Evolutionary conservation across 176 grass and related monocot genomes (phyloP).

Genomic region (Aegilops longissima): DNA sequence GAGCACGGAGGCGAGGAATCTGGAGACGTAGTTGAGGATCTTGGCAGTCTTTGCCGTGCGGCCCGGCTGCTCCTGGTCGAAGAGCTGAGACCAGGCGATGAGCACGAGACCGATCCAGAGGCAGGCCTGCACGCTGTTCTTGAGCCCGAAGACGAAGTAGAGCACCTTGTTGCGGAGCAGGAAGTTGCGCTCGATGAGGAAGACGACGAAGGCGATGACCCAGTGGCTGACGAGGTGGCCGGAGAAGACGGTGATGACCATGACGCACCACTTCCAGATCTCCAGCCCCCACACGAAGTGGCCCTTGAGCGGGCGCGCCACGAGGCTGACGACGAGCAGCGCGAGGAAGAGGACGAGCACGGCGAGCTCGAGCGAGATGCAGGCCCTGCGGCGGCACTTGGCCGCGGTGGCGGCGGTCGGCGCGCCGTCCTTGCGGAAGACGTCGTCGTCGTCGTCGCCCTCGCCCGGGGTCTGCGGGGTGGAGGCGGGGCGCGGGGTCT

Average conservation of each 20-base stretch:
- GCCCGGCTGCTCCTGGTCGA: slow-evolving; percentile 31
- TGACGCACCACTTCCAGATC: slow-evolving; percentile 97
- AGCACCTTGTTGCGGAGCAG: slow-evolving; percentile 89
- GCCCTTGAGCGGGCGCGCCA: slow-evolving; percentile 39
- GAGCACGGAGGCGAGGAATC: slow-evolving; percentile 59
- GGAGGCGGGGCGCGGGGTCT: slow-evolving; percentile 45
- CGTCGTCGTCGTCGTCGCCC: slow-evolving; percentile 68
- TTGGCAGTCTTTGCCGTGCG: slow-evolving; percentile 42
- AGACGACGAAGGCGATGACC: slow-evolving; percentile 60
- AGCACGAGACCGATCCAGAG: slow-evolving; percentile 76
- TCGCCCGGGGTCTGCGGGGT: slow-evolving; percentile 59
- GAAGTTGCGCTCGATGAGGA: slow-evolving; percentile 90
- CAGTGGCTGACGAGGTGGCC: slow-evolving; percentile 76
- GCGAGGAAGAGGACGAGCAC: slow-evolving; percentile 68
- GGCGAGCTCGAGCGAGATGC: slow-evolving; percentile 36
- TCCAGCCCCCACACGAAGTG: slow-evolving; percentile 56
- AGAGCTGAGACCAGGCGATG: slow-evolving; percentile 74
- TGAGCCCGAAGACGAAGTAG: slow-evolving; percentile 94
- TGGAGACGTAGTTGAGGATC: slow-evolving; percentile 65
- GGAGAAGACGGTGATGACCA: slow-evolving; percentile 74
- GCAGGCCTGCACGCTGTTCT: slow-evolving; percentile 67
- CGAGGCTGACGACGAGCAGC: slow-evolving; percentile 65
- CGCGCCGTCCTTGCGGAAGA: slow-evolving; percentile 52
- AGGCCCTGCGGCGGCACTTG: slow-evolving; percentile 46
- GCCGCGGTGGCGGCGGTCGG: background rate